A percentile compares a stretch with the other conserved stretches of the same genome.
These are phyloP conservation scores for Penicillium hesseltinei DNA, from an alignment of 2,329 filamentous ascomycete species.

Conservation along the genomic window DNA sequence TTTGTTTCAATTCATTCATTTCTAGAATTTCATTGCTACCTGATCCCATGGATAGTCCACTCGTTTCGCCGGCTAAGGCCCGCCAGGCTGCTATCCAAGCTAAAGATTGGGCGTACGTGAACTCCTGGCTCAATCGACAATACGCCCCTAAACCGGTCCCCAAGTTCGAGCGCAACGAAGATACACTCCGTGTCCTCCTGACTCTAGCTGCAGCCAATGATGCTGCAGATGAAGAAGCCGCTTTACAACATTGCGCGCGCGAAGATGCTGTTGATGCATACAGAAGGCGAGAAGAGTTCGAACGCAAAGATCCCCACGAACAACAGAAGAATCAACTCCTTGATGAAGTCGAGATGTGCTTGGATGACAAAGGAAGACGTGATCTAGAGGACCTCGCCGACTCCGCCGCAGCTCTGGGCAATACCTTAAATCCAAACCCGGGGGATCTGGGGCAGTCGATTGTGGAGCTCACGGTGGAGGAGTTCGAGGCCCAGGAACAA, in stretches of 20 bases:
- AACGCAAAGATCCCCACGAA: constrained; percentile 25
- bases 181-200: constrained; percentile 74
- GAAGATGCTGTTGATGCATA: constrained; percentile 37
- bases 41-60: constrained; percentile 39
- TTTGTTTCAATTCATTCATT: neutral
- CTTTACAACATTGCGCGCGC: constrained; percentile 36
- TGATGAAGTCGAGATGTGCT: constrained; percentile 53
- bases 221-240: constrained; percentile 52
- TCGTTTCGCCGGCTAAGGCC: constrained; percentile 62
- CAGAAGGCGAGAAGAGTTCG: constrained; percentile 30
- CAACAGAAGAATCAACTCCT: constrained; percentile 47
- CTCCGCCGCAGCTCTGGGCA: constrained; percentile 51
- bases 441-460: constrained; percentile 54
- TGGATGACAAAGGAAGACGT: constrained; percentile 53
- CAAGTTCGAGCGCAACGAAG: constrained; percentile 79
- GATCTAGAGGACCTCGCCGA: constrained; percentile 60
- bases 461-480: constrained; percentile 55
- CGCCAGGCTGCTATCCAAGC: constrained; percentile 77
- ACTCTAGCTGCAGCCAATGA: constrained; percentile 75
- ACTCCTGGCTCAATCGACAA: constrained; percentile 74
- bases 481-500: constrained; percentile 56
- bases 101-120: constrained; percentile 88
- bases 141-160: constrained; percentile 65
- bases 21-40: constrained; percentile 6
- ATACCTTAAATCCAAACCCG: constrained; percentile 49